Conservation (phyloP, 495 filamentous ascomycete genomes). For the Penicillium soppii region DNA sequence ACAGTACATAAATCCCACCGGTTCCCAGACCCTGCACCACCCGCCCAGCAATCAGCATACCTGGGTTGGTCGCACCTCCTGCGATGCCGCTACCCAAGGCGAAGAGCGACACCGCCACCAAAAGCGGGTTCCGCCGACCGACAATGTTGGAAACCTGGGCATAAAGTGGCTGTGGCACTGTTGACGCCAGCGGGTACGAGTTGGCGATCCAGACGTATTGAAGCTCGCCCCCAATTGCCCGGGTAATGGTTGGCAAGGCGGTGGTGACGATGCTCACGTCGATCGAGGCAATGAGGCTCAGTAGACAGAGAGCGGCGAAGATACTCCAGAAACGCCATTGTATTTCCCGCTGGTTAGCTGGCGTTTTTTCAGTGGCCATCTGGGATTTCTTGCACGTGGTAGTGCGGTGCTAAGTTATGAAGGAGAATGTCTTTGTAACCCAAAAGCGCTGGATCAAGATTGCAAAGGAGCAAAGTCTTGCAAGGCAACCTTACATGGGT, state of each 20-base stretch:
- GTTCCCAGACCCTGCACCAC: not conserved
- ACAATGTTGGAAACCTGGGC: not conserved
- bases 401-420: too few species aligned
- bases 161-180: not conserved
- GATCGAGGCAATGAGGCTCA: too few species aligned
- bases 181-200: not conserved
- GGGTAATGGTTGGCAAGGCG: not conserved
- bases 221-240: not conserved
- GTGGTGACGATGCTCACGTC: not conserved
- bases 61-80: not conserved
- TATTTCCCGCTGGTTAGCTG: too few species aligned
- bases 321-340: too few species aligned
- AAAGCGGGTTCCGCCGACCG: not conserved
- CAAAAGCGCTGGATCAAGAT: too few species aligned
- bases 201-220: not conserved
- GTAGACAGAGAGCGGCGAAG: too few species aligned
- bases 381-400: too few species aligned
- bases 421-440: too few species aligned
- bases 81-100: not conserved
- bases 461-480: too few species aligned
- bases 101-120: not conserved
- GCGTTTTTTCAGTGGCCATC: too few species aligned
- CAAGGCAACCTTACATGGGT: too few species aligned
- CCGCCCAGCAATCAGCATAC: not conserved
- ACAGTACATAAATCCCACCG: too few species aligned